Evolutionary conservation across 2,329 filamentous ascomycete genomes (phyloP).

Genomic region (Arthrinium phaeospermum): DNA sequence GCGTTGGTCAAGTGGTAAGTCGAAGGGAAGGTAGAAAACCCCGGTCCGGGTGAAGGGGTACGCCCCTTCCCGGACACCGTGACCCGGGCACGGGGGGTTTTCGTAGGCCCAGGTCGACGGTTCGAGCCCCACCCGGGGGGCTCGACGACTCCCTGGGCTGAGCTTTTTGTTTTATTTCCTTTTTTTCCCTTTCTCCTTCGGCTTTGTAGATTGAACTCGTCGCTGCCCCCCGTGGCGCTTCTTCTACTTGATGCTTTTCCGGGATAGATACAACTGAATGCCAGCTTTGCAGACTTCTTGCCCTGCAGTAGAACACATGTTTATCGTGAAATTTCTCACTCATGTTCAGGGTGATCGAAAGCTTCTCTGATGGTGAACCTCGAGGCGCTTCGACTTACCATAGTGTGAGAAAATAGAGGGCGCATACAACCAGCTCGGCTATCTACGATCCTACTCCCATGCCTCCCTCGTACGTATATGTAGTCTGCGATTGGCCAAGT

Average conservation of each 20-base stretch:
- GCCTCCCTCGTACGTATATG: no score
- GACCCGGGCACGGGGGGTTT: constrained; percentile 8
- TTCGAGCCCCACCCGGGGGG: not conserved
- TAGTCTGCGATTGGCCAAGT: no score
- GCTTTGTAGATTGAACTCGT: not conserved
- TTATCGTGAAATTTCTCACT: no score
- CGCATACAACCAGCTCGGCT: no score
- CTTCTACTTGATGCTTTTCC: not conserved
- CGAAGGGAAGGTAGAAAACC: not conserved
- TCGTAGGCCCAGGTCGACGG: not conserved
- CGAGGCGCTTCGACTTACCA: no score
- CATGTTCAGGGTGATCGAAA: not conserved
- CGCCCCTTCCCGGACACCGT: constrained; percentile 5
- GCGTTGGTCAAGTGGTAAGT: not conserved
- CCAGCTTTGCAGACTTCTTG: no score
- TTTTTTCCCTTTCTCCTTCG: not conserved
- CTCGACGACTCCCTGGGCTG: not conserved
- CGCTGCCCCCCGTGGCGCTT: not conserved
- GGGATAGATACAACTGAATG: not conserved
- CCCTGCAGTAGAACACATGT: no score
- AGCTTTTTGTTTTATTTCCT: not conserved
- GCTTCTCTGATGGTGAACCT: no score
- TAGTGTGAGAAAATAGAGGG: not conserved
- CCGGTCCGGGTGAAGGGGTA: not conserved
- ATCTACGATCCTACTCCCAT: no score